A percentile compares a stretch with the other conserved stretches of the same genome.
These are phyloP conservation scores for Entonaema liquescens DNA, from an alignment of 495 filamentous ascomycete genomes.

Conservation along the genomic window DNA sequence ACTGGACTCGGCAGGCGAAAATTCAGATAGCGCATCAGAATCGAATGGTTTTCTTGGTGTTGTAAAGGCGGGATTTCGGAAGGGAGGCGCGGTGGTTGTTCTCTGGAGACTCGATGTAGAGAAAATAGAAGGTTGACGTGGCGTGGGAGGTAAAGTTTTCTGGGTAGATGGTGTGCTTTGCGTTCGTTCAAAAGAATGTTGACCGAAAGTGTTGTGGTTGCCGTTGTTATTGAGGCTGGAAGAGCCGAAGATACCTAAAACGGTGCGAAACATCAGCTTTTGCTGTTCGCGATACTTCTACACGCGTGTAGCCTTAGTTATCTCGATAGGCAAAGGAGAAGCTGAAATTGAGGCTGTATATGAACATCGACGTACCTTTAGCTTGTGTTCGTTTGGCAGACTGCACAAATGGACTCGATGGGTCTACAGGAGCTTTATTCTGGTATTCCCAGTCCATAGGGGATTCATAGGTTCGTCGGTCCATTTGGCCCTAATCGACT, in stretches of 20 bases:
- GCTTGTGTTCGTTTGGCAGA: conserved; percentile 38
- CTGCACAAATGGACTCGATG: conserved; percentile 57
- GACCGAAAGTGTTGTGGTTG: conserved; percentile 21
- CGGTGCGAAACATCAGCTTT: conserved; percentile 1
- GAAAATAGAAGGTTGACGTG: conserved; percentile 45
- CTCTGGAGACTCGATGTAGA: conserved; percentile 49
- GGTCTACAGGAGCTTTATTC: conserved; percentile 53
- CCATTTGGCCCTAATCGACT: conserved; percentile 43
- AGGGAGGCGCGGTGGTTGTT: conserved; percentile 56
- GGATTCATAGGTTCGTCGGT: conserved; percentile 54
- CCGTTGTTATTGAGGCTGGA: conserved; percentile 25
- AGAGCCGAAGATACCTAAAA: conserved; percentile 31
- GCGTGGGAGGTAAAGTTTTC: conserved; percentile 49
- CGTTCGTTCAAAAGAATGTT: conserved; percentile 49
- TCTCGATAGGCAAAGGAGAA: background rate
- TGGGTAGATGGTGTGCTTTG: conserved; percentile 46
- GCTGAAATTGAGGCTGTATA: conserved; percentile 3
- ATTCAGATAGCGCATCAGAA: conserved; percentile 68
- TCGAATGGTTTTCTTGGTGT: conserved; percentile 79
- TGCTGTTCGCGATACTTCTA: conserved; percentile 2
- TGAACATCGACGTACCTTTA: conserved; percentile 25
- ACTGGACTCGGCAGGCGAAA: conserved; percentile 82
- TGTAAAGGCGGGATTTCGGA: conserved; percentile 76
- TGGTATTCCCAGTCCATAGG: conserved; percentile 64
- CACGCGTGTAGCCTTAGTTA: background rate